A percentile compares a stretch with the other conserved stretches of the same genome.
Conservation (phyloP, 169 alveolate species). For the Miamiensis avidus region DNA sequence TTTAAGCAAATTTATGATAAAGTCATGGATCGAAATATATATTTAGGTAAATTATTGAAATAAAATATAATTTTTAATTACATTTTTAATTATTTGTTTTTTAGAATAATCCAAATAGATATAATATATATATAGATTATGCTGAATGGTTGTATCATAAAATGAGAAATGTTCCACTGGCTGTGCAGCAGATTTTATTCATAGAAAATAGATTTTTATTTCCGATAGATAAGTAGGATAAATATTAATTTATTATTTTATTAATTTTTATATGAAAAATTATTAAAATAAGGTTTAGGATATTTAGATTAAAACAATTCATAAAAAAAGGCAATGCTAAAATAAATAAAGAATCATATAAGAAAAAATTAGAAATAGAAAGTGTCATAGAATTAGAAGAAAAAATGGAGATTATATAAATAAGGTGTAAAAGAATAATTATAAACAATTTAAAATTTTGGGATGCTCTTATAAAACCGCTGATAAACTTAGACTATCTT, state of each 20-base stretch:
- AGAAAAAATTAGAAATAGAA: slow-evolving; percentile 41
- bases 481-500: slow-evolving; percentile 30
- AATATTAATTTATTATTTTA: too few species aligned
- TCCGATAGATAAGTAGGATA: slow-evolving; percentile 1
- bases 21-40: slow-evolving; percentile 41
- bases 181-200: slow-evolving; percentile 25
- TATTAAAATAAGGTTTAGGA: neutral
- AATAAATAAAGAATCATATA: slow-evolving; percentile 25
- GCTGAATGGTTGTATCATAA: slow-evolving; percentile 38
- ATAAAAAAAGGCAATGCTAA: slow-evolving; percentile 21
- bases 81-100: too few species aligned
- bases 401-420: slow-evolving; percentile 25
- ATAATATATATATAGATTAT: slow-evolving; percentile 16
- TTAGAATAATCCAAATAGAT: neutral
- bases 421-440: slow-evolving; percentile 11
- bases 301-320: slow-evolving; percentile 4
- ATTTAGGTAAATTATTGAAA: neutral
- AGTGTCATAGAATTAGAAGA: slow-evolving; percentile 36
- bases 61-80: too few species aligned
- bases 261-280: too few species aligned
- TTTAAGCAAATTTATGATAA: slow-evolving; percentile 34
- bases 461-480: slow-evolving; percentile 23
- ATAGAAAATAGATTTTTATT: slow-evolving; percentile 27
- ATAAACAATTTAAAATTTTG: slow-evolving; percentile 32
- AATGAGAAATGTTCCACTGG: slow-evolving; percentile 27